phyloP scores from a whole-genome alignment of 169 alveolate species.

The Eimeria acervulina region DNA sequence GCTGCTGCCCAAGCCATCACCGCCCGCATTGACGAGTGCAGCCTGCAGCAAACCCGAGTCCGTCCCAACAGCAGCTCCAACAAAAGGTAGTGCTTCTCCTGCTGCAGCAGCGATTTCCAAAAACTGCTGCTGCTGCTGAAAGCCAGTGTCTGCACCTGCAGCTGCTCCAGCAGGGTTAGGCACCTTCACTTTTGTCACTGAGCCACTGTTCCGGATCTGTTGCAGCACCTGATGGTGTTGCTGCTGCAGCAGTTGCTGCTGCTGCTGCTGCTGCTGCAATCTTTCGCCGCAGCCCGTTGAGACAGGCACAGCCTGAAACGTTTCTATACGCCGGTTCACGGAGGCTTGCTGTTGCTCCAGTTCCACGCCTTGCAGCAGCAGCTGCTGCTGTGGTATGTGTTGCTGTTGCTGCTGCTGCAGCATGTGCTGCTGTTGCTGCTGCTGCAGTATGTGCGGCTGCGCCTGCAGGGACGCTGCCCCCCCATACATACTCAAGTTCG shows the following conservation, averaged over 20 bases:
- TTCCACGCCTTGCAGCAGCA: not conserved
- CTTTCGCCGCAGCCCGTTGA: not conserved
- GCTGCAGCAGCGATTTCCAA: not conserved
- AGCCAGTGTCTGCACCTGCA: not conserved
- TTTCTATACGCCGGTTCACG: not conserved
- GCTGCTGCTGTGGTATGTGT: not conserved
- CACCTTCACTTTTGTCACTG: not conserved
- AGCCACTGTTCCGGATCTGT: not conserved
- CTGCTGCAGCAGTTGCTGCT: not conserved
- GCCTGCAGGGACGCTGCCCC: not conserved
- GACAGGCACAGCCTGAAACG: not conserved
- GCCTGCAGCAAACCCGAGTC: not conserved
- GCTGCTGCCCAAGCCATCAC: not conserved
- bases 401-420: not conserved
- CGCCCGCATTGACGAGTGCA: not conserved
- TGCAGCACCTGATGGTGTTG: not conserved
- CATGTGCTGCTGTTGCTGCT: not conserved
- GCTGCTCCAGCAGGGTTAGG: not conserved
- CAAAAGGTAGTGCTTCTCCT: not conserved
- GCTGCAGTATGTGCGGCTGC: constrained; percentile 4
- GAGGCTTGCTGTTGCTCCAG: not conserved
- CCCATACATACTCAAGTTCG: not conserved
- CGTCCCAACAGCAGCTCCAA: not conserved
- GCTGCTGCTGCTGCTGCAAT: not conserved
- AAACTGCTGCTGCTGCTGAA: constrained; percentile 24